These are phyloP conservation scores for Malus sylvestris DNA, from an alignment of 306 rosid genomes.

Conservation along the genomic window DNA sequence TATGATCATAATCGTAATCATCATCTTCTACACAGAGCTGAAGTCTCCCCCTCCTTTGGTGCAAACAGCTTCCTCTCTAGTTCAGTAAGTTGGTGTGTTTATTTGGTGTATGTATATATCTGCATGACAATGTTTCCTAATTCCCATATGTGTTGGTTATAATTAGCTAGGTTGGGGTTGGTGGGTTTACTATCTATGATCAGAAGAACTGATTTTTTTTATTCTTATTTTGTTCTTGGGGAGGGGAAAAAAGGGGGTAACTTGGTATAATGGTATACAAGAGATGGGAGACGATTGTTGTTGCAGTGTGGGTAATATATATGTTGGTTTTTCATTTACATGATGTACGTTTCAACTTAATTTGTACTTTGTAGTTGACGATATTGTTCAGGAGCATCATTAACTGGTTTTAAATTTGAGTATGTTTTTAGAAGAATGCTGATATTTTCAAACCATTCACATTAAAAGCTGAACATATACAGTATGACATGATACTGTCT, in stretches of 20 bases:
- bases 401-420: neutral
- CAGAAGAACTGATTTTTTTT: slow-evolving; percentile 21
- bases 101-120: slow-evolving; percentile 32
- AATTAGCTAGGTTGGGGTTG: slow-evolving; percentile 18
- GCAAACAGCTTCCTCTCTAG: slow-evolving; percentile 10
- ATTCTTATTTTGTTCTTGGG: neutral
- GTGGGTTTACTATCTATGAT: slow-evolving; percentile 20
- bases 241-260: slow-evolving; percentile 15
- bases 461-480: neutral
- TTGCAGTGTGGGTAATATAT: slow-evolving; percentile 19
- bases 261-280: slow-evolving; percentile 44
- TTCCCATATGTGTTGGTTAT: slow-evolving; percentile 23
- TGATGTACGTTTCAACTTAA: neutral
- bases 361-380: neutral
- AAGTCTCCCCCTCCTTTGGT: neutral
- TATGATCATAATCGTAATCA: neutral
- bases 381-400: neutral
- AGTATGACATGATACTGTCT: too few species aligned
- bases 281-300: slow-evolving; percentile 33
- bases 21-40: neutral
- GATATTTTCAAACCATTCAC: neutral
- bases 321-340: slow-evolving; percentile 11
- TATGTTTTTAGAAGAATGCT: neutral
- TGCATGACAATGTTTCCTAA: slow-evolving; percentile 22
- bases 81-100: slow-evolving; percentile 37